Evolutionary conservation across 2,329 filamentous ascomycete species (phyloP), one percentile per base, ranked within the genome.

Genomic region (Huntiella moniliformis): DNA sequence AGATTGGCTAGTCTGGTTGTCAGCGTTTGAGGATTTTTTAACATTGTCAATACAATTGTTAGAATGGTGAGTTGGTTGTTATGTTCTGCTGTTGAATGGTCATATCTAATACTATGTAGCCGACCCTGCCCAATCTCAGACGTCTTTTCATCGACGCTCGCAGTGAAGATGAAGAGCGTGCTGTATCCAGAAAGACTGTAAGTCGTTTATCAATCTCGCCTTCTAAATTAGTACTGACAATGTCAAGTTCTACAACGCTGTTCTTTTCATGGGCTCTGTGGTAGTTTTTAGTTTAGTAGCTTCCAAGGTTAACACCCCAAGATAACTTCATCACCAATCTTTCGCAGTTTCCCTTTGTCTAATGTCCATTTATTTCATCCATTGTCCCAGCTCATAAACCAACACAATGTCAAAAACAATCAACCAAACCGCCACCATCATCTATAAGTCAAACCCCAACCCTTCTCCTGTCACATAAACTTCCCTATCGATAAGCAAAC

Each of bases 261-360:
- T 95, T 1, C 68, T 96, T 2, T 98, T 96, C 65, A 88, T 98
- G 70, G 91, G 87, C 17, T 95, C 91, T 0, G 82, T 98, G 17
- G 86, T 88, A 5, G 77, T 94, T 50, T 95, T 96, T 66, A 93
- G 88, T 59, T 66, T 98, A 50, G 78, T 91, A 51, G 91, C 88
- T 22, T 91, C 98, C 58, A 80, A 81, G 53, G 82, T 95, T 71
- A 76, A 77, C 52, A 70, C 69, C 18, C 56, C 58, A 22, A 61
- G 60, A 56, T 65, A 46, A 12, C 11, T 7, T 2, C 4, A 15
- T 12, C 10, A 17, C 33, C 38, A 11, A 35, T 34, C 11, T 7
- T 17, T 38, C 33, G 34, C 35, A 10, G 31, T 37, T 31, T 42
- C 16, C 35, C n/a, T 16, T 43, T 49, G 10, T 33, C 7, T 38